phyloP scores from a whole-genome alignment of 2,329 filamentous ascomycete genomes.

The Exophiala alcalophila region DNA sequence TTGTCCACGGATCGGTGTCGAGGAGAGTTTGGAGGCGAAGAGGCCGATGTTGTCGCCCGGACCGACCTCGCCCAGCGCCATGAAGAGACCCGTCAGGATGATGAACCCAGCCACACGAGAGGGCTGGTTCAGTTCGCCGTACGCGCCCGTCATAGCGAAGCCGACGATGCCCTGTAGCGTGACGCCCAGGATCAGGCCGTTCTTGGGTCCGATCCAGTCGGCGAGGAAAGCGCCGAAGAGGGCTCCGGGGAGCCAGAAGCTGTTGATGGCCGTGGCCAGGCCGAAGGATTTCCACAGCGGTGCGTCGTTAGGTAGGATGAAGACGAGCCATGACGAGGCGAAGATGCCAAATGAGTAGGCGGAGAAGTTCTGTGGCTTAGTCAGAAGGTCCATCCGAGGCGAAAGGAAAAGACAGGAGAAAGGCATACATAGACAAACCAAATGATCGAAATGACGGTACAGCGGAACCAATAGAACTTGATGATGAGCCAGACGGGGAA shows the following conservation, averaged over 20 bases:
- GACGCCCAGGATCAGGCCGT: slow-evolving; percentile 70
- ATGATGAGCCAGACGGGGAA: slow-evolving; percentile 53
- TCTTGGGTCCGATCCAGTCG: slow-evolving; percentile 75
- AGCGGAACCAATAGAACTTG: slow-evolving; percentile 69
- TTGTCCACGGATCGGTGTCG: slow-evolving; percentile 80
- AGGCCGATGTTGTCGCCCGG: slow-evolving; percentile 91
- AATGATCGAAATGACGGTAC: slow-evolving; percentile 67
- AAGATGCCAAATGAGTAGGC: slow-evolving; percentile 85
- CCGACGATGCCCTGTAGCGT: slow-evolving; percentile 71
- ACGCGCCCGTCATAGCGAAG: slow-evolving; percentile 84
- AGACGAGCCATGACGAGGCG: slow-evolving; percentile 57
- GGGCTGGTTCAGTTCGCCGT: slow-evolving; percentile 64
- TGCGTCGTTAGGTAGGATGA: slow-evolving; percentile 60
- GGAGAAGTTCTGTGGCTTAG: slow-evolving; percentile 59
- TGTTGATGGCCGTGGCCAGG: slow-evolving; percentile 83
- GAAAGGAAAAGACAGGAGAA: neutral
- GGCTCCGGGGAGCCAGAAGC: slow-evolving; percentile 85
- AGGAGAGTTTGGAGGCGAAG: slow-evolving; percentile 80
- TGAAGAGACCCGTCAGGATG: slow-evolving; percentile 75
- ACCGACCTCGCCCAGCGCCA: slow-evolving; percentile 74
- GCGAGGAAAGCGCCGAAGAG: slow-evolving; percentile 72
- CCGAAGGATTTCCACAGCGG: slow-evolving; percentile 76
- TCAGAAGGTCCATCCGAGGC: neutral
- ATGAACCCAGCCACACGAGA: slow-evolving; percentile 71
- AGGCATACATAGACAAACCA: slow-evolving; percentile 72